These are phyloP conservation scores for Benincasa hispida DNA, from an alignment of 306 rosid species.

Conservation along the genomic window DNA sequence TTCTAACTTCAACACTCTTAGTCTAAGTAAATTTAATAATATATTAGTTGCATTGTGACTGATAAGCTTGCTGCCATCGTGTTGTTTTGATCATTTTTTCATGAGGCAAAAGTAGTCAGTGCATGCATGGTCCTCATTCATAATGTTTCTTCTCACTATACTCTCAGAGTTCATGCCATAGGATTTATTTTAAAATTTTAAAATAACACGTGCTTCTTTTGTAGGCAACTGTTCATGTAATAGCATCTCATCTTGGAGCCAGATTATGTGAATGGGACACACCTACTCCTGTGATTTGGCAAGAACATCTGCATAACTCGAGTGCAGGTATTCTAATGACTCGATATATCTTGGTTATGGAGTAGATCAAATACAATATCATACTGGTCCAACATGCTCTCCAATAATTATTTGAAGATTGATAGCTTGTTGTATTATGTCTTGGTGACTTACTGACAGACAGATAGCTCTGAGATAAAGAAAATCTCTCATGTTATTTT, in stretches of 20 bases:
- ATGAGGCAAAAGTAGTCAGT: neutral
- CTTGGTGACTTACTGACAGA: neutral
- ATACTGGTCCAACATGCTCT: neutral
- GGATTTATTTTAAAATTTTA: neutral
- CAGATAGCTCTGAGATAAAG: neutral
- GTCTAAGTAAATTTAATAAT: neutral
- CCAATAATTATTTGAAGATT: neutral
- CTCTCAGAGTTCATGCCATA: neutral
- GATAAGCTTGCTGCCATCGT: neutral
- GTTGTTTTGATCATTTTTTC: neutral
- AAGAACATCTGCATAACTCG: slow-evolving; percentile 68
- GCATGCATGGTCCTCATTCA: neutral
- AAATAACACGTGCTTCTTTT: slow-evolving; percentile 6
- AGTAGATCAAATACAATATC: neutral
- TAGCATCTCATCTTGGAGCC: slow-evolving; percentile 72
- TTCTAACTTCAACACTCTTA: neutral
- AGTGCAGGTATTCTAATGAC: slow-evolving; percentile 40
- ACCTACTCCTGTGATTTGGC: slow-evolving; percentile 88
- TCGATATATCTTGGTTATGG: neutral
- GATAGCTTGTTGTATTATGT: neutral
- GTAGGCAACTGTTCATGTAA: slow-evolving; percentile 56
- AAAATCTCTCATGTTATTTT: neutral
- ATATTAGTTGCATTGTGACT: neutral
- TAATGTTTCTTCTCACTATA: slow-evolving; percentile 3
- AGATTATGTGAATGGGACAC: slow-evolving; percentile 72